Percentiles rank a stretch among this genome's conserved stretches.
phyloP scores from a whole-genome alignment of 2,329 filamentous ascomycete species.

The Trichophaea hybrida region DNA sequence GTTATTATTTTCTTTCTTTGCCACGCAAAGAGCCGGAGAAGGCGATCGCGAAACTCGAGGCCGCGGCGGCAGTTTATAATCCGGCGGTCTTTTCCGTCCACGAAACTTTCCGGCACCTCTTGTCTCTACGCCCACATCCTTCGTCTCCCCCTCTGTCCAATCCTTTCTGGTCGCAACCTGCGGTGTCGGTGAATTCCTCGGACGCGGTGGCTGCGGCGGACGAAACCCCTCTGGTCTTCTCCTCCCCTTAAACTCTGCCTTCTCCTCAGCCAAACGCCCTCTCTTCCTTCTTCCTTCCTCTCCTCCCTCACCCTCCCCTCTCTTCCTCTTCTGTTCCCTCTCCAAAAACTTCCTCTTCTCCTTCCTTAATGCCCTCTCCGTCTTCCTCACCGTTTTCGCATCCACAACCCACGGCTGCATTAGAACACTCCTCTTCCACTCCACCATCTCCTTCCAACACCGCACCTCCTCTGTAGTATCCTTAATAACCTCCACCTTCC shows the following conservation, averaged over 20 bases:
- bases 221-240: constrained; percentile 7
- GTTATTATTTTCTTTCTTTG: background rate
- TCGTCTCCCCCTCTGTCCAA: background rate
- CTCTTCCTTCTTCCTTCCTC: constrained; percentile 11
- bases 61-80: background rate
- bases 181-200: background rate
- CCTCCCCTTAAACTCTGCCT: constrained; percentile 6
- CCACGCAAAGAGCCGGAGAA: background rate
- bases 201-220: constrained; percentile 4
- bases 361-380: background rate
- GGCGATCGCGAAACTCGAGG: background rate
- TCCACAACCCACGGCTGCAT: constrained; percentile 39
- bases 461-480: constrained; percentile 44
- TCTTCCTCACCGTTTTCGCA: constrained; percentile 7
- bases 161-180: background rate
- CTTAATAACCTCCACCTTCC: constrained; percentile 35
- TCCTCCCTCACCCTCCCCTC: constrained; percentile 6
- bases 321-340: constrained; percentile 3
- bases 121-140: background rate
- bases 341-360: background rate
- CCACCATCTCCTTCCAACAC: constrained; percentile 43
- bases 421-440: constrained; percentile 40
- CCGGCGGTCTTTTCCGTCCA: background rate
- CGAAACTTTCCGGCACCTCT: background rate
- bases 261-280: constrained; percentile 18